These are phyloP conservation scores for Calocybe cyanea DNA, from an alignment of 768 basidiomycete genomes.

Conservation along the genomic window DNA sequence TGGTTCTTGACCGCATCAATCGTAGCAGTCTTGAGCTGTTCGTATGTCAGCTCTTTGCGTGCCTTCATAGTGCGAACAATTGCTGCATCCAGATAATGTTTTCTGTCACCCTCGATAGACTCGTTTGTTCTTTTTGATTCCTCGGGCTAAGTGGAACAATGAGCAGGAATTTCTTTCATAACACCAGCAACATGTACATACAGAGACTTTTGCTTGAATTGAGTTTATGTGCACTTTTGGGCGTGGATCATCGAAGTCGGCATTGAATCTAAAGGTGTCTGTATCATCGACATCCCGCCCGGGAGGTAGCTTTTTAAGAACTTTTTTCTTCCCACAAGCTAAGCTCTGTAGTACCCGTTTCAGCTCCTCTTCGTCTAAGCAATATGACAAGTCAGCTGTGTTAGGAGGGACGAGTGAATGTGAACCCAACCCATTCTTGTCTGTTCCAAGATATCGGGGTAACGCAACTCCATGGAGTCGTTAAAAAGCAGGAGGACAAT, in stretches of 20 bases:
- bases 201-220: conserved; percentile 91
- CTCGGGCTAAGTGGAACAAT: conserved; percentile 55
- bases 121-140: conserved; percentile 81
- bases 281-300: conserved; percentile 73
- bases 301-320: conserved; percentile 74
- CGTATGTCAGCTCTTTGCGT: conserved; percentile 77
- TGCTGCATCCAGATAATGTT: conserved; percentile 84
- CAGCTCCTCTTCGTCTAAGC: conserved; percentile 65
- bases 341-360: conserved; percentile 88
- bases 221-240: conserved; percentile 90
- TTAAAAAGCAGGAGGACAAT: conserved; percentile 88
- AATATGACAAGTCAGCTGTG: neutral
- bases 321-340: conserved; percentile 86
- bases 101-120: conserved; percentile 84
- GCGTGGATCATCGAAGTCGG: conserved; percentile 74
- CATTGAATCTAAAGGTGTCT: conserved; percentile 82
- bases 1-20: conserved; percentile 85
- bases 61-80: conserved; percentile 98
- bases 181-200: conserved; percentile 32
- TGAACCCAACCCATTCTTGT: conserved; percentile 66
- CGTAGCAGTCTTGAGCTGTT: conserved; percentile 76
- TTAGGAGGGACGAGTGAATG: neutral
- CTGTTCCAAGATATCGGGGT: conserved; percentile 61
- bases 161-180: no score
- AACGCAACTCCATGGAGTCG: conserved; percentile 53